phyloP scores from a whole-genome alignment of 2,329 filamentous ascomycete species.

The Colletotrichum limetticola region DNA sequence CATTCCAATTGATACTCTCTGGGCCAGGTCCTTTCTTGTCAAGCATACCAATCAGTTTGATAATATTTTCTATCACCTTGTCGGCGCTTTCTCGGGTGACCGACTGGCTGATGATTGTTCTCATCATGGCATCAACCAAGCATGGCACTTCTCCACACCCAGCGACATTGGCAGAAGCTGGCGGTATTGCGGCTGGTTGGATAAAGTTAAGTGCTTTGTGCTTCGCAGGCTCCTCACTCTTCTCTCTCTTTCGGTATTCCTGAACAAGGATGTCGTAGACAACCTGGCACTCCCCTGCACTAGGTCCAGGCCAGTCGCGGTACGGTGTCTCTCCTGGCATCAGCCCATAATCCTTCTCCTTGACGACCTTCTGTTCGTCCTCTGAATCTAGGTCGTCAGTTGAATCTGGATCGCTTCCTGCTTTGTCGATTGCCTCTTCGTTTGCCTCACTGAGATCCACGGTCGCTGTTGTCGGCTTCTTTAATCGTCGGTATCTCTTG shows the following conservation, averaged over 20 bases:
- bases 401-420: not conserved
- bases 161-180: conserved; percentile 76
- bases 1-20: conserved; percentile 81
- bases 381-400: not conserved
- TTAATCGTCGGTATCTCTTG: not conserved
- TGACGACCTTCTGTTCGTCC: conserved; percentile 38
- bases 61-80: conserved; percentile 73
- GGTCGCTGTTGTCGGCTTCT: not conserved
- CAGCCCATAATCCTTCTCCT: conserved; percentile 58
- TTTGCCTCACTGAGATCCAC: not conserved
- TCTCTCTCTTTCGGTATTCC: conserved; percentile 55
- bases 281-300: conserved; percentile 73
- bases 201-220: conserved; percentile 49
- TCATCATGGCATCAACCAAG: conserved; percentile 63
- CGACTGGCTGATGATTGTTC: conserved; percentile 63
- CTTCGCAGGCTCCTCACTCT: not conserved
- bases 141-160: conserved; percentile 71
- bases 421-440: not conserved
- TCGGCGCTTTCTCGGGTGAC: conserved; percentile 66
- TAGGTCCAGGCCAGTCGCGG: conserved; percentile 73
- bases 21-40: conserved; percentile 70
- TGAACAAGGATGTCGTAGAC: conserved; percentile 73
- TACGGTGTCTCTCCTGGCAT: conserved; percentile 72
- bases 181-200: conserved; percentile 74
- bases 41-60: conserved; percentile 71